Conservation (phyloP, 768 basidiomycete species). For the Lactifluus volemus region DNA sequence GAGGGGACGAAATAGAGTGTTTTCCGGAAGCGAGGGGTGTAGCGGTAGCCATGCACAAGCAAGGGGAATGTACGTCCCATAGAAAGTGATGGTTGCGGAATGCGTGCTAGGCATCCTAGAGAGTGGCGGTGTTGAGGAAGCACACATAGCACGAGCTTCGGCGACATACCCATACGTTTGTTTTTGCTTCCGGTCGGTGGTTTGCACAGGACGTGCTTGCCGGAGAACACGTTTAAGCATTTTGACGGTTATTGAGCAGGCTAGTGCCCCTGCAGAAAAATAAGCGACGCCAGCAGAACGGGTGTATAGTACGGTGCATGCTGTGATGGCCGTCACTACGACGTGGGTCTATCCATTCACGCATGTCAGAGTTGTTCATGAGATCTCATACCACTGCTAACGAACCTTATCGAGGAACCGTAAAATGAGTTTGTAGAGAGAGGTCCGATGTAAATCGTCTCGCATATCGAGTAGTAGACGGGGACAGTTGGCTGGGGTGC, state of each 20-base stretch:
- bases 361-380: constrained; percentile 2
- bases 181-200: constrained; percentile 34
- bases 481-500: neutral
- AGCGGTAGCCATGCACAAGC: constrained; percentile 50
- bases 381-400: neutral
- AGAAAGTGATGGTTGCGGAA: constrained; percentile 59
- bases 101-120: constrained; percentile 80
- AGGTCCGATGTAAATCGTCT: neutral
- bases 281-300: constrained; percentile 54
- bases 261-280: constrained; percentile 48
- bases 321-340: constrained; percentile 45
- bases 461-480: neutral
- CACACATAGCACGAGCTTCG: neutral
- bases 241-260: constrained; percentile 52
- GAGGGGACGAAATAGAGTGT: constrained; percentile 32
- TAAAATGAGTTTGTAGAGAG: neutral
- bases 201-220: constrained; percentile 50
- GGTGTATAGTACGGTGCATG: constrained; percentile 44
- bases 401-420: constrained; percentile 16
- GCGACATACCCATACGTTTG: constrained; percentile 56
- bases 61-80: constrained; percentile 49
- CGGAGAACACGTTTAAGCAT: constrained; percentile 49
- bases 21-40: constrained; percentile 44
- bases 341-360: constrained; percentile 42
- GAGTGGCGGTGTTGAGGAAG: neutral